Base-by-base conservation (phyloP, 2,329 filamentous ascomycete genomes). In the Lachnellula suecica region DNA sequence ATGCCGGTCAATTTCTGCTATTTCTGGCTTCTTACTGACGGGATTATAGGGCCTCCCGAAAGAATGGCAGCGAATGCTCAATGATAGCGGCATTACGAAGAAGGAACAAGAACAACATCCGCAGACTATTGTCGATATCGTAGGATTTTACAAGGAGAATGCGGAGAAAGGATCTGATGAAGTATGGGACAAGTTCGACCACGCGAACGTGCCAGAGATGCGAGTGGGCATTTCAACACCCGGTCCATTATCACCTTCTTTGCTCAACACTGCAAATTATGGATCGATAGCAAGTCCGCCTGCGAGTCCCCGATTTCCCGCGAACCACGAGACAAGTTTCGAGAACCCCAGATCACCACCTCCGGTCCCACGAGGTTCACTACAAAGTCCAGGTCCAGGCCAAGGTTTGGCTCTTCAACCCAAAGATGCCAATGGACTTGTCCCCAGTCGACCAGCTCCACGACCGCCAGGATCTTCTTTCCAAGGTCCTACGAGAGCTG, bases 141-240 rank as follows among this genome's bases (percentile, higher is more conserved):
- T 99, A 72, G 89, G 88, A 54, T 97, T 97, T 70, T 97, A 96
- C 78, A 95, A 97, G 71, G 93, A 96, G 74, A 96, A 91, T 59
- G 88, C 89, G 23, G 90, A 93, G 63, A 79, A 78, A 35, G 82
- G 79, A 63, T 84, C 83, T 53, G 83, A 85, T 56, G 91, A 97
- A 68, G 87, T 94, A 52, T 90, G 94, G 77, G 92, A 97, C 71
- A 99, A 99, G 71, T 97, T 99, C 70, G 91, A 95, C 65, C 86
- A 96, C 74, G 91, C 88, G 48, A 85, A 87, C 65, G 79, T 85
- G 9, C 68, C 73, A 54, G 79, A 82, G 53, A 66, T 74, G 63
- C 75, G 78, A 49, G 71, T 76, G 60, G 68, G 73, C 60, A 56
- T 56, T 19, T 58, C 57, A 9, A 52, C 51, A 2, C 58, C 59